A percentile compares a stretch with the other conserved stretches of the same genome.
These are phyloP conservation scores for Fusarium penzigii DNA, from an alignment of 2,329 filamentous ascomycete genomes.

Conservation along the genomic window DNA sequence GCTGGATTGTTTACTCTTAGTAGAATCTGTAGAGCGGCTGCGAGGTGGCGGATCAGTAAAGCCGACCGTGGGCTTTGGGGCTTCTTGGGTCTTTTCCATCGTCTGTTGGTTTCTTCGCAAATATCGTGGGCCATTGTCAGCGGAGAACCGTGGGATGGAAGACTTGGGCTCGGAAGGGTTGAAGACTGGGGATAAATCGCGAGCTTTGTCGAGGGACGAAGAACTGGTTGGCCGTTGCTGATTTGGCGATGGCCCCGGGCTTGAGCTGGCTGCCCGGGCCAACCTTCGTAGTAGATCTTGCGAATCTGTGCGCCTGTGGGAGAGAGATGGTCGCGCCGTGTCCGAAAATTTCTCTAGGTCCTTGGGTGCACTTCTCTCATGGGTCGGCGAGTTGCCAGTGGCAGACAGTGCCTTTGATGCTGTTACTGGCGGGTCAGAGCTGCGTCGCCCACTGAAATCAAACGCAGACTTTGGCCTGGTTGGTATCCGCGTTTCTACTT, in stretches of 20 bases:
- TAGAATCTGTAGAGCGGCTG: slow-evolving; percentile 47
- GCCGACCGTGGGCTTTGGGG: slow-evolving; percentile 44
- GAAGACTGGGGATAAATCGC: slow-evolving; percentile 9
- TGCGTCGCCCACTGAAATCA: slow-evolving; percentile 33
- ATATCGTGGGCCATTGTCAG: slow-evolving; percentile 17
- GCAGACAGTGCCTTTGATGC: slow-evolving; percentile 35
- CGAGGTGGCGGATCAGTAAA: slow-evolving; percentile 49
- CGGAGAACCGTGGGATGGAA: slow-evolving; percentile 16
- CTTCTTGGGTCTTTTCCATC: slow-evolving; percentile 25
- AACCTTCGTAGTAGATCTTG: slow-evolving; percentile 52
- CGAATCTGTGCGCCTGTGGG: slow-evolving; percentile 40
- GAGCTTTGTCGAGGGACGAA: slow-evolving; percentile 11
- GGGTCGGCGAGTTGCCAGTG: slow-evolving; percentile 9
- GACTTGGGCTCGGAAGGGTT: slow-evolving; percentile 13
- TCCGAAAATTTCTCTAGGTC: slow-evolving; percentile 9
- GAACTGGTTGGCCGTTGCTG: slow-evolving; percentile 15
- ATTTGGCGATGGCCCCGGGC: slow-evolving; percentile 38
- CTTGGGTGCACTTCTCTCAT: slow-evolving; percentile 6
- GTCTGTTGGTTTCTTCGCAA: slow-evolving; percentile 3
- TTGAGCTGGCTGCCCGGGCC: slow-evolving; percentile 49
- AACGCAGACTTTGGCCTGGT: slow-evolving; percentile 27
- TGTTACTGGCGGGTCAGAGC: slow-evolving; percentile 44
- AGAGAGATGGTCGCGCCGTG: slow-evolving; percentile 16
- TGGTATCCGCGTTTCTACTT: slow-evolving; percentile 17
- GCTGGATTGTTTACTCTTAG: slow-evolving; percentile 50